phyloP scores from a whole-genome alignment of 305 asterid genomes.

The Vinca major region DNA sequence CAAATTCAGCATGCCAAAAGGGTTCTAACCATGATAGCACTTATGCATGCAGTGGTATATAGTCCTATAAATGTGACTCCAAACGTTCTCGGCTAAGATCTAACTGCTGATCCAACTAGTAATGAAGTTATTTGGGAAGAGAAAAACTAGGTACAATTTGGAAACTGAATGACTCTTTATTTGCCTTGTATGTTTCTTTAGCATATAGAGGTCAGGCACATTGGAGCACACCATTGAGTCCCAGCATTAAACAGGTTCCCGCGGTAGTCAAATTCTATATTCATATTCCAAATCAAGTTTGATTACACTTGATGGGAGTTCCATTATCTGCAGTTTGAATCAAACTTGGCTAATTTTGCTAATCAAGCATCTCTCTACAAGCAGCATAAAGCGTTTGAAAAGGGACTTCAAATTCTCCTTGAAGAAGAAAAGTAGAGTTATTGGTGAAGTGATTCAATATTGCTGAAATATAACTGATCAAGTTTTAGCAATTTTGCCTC shows the following conservation, averaged over 20 bases:
- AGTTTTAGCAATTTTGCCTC: neutral
- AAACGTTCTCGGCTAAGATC: neutral
- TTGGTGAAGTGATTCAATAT: neutral
- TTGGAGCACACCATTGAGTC: neutral
- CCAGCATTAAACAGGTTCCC: neutral
- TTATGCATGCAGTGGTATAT: neutral
- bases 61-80: neutral
- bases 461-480: slow-evolving; percentile 3
- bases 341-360: neutral
- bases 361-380: neutral
- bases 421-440: neutral
- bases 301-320: neutral
- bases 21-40: neutral
- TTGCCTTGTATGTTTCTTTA: no score
- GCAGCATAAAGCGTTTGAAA: neutral
- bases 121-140: neutral
- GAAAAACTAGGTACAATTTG: neutral
- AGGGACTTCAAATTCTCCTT: neutral
- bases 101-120: neutral
- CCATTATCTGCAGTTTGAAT: neutral
- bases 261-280: neutral
- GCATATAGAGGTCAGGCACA: no score
- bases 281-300: neutral
- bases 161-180: neutral
- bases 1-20: neutral